A percentile compares a stretch with the other conserved stretches of the same genome.
These are phyloP conservation scores for Eucalyptus cloeziana DNA, from an alignment of 345 rosid genomes.

Conservation along the genomic window DNA sequence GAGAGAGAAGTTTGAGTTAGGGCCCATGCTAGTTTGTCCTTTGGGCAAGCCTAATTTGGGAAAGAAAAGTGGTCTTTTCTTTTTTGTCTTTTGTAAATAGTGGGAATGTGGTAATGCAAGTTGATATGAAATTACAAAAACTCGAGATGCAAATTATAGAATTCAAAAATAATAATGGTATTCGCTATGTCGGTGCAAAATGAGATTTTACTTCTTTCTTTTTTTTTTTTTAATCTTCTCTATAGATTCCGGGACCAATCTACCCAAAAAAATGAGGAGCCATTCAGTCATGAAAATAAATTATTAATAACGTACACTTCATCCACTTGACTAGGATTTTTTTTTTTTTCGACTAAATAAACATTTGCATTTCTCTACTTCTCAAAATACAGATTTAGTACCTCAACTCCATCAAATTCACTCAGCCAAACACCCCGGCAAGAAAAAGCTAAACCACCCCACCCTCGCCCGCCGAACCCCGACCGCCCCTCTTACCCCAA, in stretches of 20 bases:
- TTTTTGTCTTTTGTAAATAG: too few species aligned
- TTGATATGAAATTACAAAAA: not conserved
- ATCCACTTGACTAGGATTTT: not conserved
- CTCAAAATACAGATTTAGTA: not conserved
- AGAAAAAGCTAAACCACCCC: not conserved
- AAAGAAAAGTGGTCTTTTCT: too few species aligned
- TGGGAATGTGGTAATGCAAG: fast-evolving
- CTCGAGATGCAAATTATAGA: fast-evolving
- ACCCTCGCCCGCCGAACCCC: too few species aligned
- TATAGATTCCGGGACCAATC: fast-evolving
- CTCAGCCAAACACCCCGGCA: not conserved
- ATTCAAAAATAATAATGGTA: not conserved
- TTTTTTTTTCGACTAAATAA: not conserved
- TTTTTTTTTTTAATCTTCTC: not conserved
- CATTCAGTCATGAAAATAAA: not conserved
- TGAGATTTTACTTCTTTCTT: too few species aligned
- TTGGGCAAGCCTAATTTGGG: not conserved
- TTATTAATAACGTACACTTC: not conserved
- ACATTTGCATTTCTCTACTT: not conserved
- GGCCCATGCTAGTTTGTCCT: not conserved
- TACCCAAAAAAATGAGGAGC: not conserved
- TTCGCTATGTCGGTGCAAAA: not conserved
- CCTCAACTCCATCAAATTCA: not conserved
- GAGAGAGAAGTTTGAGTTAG: not conserved
- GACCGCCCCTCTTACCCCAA: too few species aligned